Evolutionary conservation across 306 rosid genomes (phyloP).

Genomic region (Ormosia semicastrata): DNA sequence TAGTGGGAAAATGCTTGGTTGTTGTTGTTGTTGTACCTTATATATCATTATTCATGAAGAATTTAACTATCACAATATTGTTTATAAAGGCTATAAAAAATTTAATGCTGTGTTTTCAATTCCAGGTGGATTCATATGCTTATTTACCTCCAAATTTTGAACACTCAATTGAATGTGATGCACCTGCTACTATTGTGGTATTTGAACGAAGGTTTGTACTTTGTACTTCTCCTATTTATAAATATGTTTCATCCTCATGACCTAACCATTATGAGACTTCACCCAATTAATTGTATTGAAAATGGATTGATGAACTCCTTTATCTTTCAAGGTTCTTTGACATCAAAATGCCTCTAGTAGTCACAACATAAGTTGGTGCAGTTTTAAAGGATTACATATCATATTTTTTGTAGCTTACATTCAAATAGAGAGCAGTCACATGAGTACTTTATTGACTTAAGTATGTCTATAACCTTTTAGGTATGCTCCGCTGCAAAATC

Average conservation of each 20-base stretch:
- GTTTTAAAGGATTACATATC: conserved; percentile 17
- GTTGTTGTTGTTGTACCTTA: too few species aligned
- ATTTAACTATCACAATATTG: neutral
- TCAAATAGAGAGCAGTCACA: conserved; percentile 1
- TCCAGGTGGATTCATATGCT: conserved; percentile 85
- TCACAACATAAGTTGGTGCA: neutral
- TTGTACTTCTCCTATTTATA: neutral
- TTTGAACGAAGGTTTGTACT: conserved; percentile 80
- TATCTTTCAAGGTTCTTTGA: conserved; percentile 20
- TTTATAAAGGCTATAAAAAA: neutral
- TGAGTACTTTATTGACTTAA: conserved; percentile 24
- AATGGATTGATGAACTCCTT: conserved; percentile 18
- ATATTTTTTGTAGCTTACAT: conserved; percentile 4
- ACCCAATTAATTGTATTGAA: conserved; percentile 18
- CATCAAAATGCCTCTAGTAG: neutral
- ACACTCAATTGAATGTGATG: conserved; percentile 62
- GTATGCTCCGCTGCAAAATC: conserved; percentile 48
- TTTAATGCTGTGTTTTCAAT: conserved; percentile 33
- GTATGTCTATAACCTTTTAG: conserved; percentile 38
- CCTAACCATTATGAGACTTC: conserved; percentile 15
- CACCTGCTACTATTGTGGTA: conserved; percentile 65
- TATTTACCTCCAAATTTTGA: conserved; percentile 75
- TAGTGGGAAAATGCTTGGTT: too few species aligned
- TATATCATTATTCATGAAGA: conserved; percentile 5
- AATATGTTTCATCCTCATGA: neutral